Evolutionary conservation across 169 alveolate species (phyloP).

Genomic region (Plasmodium gallinaceum): DNA sequence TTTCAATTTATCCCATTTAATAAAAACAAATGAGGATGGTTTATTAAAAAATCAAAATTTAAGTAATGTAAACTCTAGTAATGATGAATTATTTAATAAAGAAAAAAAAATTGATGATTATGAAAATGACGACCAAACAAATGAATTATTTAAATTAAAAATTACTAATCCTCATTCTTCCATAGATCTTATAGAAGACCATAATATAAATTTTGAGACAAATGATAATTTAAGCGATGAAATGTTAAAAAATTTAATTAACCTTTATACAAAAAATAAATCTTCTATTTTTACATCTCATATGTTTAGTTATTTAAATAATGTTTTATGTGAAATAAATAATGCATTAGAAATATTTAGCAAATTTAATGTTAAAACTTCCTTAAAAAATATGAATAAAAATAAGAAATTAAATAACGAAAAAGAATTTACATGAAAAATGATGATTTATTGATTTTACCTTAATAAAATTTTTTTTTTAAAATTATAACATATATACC

Average conservation of each 20-base stretch:
- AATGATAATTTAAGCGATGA: slow-evolving; percentile 71
- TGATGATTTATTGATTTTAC: too few relatives aligned
- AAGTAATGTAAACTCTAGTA: not conserved
- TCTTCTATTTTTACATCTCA: slow-evolving; percentile 74
- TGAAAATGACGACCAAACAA: not conserved
- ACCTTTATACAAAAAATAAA: slow-evolving; percentile 68
- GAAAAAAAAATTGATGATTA: not conserved
- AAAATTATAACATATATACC: too few relatives aligned
- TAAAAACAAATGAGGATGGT: slow-evolving; percentile 57
- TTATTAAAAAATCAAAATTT: slow-evolving; percentile 11
- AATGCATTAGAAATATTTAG: slow-evolving; percentile 61
- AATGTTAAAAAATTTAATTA: slow-evolving; percentile 60
- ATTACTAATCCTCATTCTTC: not conserved
- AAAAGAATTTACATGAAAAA: not conserved
- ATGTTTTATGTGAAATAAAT: slow-evolving; percentile 69
- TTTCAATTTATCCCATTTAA: slow-evolving; percentile 55
- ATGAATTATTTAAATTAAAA: slow-evolving; percentile 1
- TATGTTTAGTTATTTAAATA: slow-evolving; percentile 59
- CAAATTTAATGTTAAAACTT: slow-evolving; percentile 42
- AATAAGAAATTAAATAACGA: slow-evolving; percentile 2
- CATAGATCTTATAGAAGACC: not conserved
- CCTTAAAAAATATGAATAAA: slow-evolving; percentile 32
- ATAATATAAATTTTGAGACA: slow-evolving; percentile 12
- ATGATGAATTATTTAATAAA: not conserved
- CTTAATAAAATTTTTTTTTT: too few relatives aligned